phyloP scores from a whole-genome alignment of 2,329 filamentous ascomycete species.

The Stagonosporopsis rhizophila region DNA sequence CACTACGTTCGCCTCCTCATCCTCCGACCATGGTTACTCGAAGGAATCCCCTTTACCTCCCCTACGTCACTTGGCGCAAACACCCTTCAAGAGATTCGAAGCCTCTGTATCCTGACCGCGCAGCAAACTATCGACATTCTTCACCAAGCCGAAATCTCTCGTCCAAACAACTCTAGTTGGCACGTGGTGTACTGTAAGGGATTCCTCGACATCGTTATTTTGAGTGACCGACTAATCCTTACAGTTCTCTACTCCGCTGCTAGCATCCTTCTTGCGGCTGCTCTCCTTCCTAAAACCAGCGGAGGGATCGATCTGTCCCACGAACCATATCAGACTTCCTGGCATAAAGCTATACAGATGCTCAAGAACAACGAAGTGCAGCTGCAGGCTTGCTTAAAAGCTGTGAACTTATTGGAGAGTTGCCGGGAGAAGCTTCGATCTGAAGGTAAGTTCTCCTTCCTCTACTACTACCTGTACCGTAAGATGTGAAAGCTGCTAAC shows the following conservation, averaged over 20 bases:
- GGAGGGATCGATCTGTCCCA: neutral
- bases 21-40: neutral
- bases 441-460: neutral
- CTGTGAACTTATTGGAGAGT: neutral
- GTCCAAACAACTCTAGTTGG: neutral
- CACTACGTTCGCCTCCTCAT: neutral
- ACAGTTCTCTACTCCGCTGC: neutral
- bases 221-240: neutral
- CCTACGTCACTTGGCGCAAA: neutral
- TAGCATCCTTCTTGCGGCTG: neutral
- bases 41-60: neutral
- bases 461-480: neutral
- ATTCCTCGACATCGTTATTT: neutral
- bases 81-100: neutral
- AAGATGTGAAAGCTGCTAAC: neutral
- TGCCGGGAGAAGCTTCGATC: neutral
- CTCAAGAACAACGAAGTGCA: neutral
- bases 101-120: neutral
- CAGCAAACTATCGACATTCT: neutral
- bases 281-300: neutral
- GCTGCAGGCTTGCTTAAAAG: neutral
- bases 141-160: neutral
- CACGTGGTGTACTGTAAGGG: neutral
- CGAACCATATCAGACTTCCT: neutral
- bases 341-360: neutral